phyloP scores from a whole-genome alignment of 2,329 filamentous ascomycete species.

The Xenoacremonium recifei region DNA sequence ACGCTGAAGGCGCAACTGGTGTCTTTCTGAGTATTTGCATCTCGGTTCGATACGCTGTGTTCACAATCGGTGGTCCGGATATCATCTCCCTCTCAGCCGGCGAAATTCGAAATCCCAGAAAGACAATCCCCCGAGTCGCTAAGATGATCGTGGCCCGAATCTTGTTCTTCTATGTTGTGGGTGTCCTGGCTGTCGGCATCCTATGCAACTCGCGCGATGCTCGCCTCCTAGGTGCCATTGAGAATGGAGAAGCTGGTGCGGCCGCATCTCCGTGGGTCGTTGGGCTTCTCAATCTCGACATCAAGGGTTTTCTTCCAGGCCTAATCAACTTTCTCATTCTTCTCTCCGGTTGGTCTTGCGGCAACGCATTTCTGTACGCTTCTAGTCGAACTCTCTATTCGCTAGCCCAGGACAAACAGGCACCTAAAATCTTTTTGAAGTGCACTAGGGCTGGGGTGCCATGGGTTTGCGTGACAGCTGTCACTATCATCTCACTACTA shows the following conservation, averaged over 20 bases:
- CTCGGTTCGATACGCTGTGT: slow-evolving; percentile 63
- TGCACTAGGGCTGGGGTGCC: slow-evolving; percentile 60
- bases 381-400: slow-evolving; percentile 46
- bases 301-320: slow-evolving; percentile 50
- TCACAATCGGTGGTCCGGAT: slow-evolving; percentile 67
- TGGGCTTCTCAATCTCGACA: slow-evolving; percentile 53
- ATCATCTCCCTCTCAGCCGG: slow-evolving; percentile 57
- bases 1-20: slow-evolving; percentile 49
- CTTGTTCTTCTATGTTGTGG: slow-evolving; percentile 68
- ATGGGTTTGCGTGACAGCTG: slow-evolving; percentile 49
- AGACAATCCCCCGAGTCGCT: slow-evolving; percentile 65
- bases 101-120: slow-evolving; percentile 64
- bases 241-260: slow-evolving; percentile 52
- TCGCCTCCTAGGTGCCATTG: slow-evolving; percentile 38
- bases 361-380: slow-evolving; percentile 49
- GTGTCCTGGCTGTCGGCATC: slow-evolving; percentile 55
- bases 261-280: slow-evolving; percentile 61
- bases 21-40: slow-evolving; percentile 58
- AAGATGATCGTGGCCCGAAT: slow-evolving; percentile 74
- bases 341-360: slow-evolving; percentile 44
- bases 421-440: slow-evolving; percentile 49
- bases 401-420: slow-evolving; percentile 45
- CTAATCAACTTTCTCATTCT: slow-evolving; percentile 63
- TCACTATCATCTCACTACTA: slow-evolving; percentile 47
- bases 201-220: slow-evolving; percentile 50